phyloP scores from a whole-genome alignment of 129 eudicot genomes.

The Flaveria brownii region DNA sequence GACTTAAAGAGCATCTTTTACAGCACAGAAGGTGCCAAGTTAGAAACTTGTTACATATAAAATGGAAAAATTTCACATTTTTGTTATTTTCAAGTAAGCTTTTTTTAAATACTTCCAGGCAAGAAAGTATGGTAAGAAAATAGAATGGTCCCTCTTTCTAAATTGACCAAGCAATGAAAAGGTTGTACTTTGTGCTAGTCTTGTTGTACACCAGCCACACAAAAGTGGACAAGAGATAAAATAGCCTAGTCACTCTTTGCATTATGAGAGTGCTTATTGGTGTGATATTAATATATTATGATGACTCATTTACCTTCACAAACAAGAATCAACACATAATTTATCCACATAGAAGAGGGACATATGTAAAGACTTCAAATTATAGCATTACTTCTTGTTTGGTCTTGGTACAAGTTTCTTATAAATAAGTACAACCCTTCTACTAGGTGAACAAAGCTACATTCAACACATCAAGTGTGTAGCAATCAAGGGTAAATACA shows the following conservation, averaged over 20 bases:
- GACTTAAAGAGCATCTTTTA: slow-evolving; percentile 55
- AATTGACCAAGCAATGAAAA: slow-evolving; percentile 30
- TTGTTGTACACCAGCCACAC: slow-evolving; percentile 23
- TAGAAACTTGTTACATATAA: slow-evolving; percentile 40
- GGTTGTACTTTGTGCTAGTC: slow-evolving; percentile 29
- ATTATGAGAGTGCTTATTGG: slow-evolving; percentile 32
- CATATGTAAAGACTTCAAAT: slow-evolving; percentile 25
- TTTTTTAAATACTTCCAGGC: slow-evolving; percentile 42
- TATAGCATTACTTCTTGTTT: slow-evolving; percentile 34
- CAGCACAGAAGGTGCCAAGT: slow-evolving; percentile 62
- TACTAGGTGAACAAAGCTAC: slow-evolving; percentile 29
- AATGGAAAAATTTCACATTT: slow-evolving; percentile 44
- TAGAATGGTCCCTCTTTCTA: slow-evolving; percentile 29
- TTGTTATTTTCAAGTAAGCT: slow-evolving; percentile 28
- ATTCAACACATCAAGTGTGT: slow-evolving; percentile 36
- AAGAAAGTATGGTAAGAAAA: slow-evolving; percentile 35
- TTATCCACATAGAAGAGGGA: slow-evolving; percentile 29
- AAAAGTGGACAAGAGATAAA: slow-evolving; percentile 22
- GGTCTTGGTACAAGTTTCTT: slow-evolving; percentile 25
- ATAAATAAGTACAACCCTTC: slow-evolving; percentile 27
- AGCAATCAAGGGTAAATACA: slow-evolving; percentile 22
- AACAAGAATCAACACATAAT: slow-evolving; percentile 35
- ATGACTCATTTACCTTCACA: slow-evolving; percentile 25
- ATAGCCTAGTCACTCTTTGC: slow-evolving; percentile 21
- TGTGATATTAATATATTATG: slow-evolving; percentile 14